A percentile compares a stretch with the other conserved stretches of the same genome.
phyloP scores from a whole-genome alignment of 2,329 filamentous ascomycete genomes.

The Graphilbum sp. region DNA sequence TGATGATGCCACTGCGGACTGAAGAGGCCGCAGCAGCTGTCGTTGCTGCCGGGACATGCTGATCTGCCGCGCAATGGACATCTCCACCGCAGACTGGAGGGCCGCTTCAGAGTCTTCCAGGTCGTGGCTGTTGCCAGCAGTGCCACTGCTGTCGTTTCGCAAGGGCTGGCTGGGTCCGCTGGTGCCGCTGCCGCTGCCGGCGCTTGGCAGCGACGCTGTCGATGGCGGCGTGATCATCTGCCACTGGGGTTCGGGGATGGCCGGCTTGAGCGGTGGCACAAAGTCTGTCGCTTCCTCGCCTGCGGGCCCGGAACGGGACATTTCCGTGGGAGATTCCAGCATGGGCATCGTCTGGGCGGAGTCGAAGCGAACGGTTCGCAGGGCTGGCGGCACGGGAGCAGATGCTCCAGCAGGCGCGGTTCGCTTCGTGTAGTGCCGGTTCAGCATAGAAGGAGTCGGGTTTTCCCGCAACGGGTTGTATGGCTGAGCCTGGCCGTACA shows the following conservation, averaged over 20 bases:
- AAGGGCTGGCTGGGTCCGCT: conserved; percentile 8
- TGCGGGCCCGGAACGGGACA: conserved; percentile 5
- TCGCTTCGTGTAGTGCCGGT: not conserved
- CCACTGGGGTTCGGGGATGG: conserved; percentile 27
- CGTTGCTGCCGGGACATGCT: conserved; percentile 47
- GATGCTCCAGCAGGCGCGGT: not conserved
- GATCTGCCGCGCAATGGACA: conserved; percentile 53
- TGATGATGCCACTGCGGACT: conserved; percentile 14
- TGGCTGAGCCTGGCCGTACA: too few relatives aligned
- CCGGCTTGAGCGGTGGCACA: conserved; percentile 18
- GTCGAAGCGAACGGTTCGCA: conserved; percentile 14
- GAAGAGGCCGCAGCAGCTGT: conserved; percentile 37
- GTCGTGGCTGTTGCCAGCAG: not conserved
- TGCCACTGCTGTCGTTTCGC: not conserved
- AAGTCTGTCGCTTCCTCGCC: conserved; percentile 5
- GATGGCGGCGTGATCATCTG: conserved; percentile 27
- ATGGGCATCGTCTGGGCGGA: conserved; percentile 20
- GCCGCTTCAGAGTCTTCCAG: conserved; percentile 23
- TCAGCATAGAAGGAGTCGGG: conserved; percentile 8
- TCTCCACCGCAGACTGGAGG: conserved; percentile 40
- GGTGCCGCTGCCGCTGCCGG: conserved; percentile 1
- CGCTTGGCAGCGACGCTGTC: conserved; percentile 13
- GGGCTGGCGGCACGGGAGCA: not conserved
- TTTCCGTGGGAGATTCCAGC: conserved; percentile 24
- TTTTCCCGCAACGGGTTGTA: conserved; percentile 9